phyloP scores from a whole-genome alignment of 208 protist genomes.

The Leishmania turanica region DNA sequence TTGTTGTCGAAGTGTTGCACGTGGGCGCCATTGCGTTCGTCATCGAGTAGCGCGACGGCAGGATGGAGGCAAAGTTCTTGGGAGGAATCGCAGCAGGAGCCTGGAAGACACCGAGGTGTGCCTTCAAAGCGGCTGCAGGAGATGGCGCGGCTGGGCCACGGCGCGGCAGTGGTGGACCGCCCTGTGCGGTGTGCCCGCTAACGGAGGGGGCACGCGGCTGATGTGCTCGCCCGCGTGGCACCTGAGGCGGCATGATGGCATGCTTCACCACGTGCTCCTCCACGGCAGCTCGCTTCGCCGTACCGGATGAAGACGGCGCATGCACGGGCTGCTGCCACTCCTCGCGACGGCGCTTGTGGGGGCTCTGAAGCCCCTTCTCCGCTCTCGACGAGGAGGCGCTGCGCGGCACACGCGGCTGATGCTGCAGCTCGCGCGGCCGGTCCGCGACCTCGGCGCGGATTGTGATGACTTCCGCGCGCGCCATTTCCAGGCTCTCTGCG shows the following conservation, averaged over 20 bases:
- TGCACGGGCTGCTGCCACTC: neutral
- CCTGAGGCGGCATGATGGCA: constrained; percentile 1
- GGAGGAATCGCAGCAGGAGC: constrained; percentile 43
- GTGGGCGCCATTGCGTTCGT: constrained; percentile 38
- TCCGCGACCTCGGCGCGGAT: constrained; percentile 72
- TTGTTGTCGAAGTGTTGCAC: neutral
- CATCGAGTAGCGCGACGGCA: constrained; percentile 52
- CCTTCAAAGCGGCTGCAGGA: constrained; percentile 14
- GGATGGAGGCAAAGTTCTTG: constrained; percentile 39
- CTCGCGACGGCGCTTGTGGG: constrained; percentile 20
- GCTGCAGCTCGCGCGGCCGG: constrained; percentile 52
- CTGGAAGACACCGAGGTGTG: constrained; percentile 25
- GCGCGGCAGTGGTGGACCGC: constrained; percentile 70
- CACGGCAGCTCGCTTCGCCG: constrained; percentile 9
- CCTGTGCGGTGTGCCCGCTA: constrained; percentile 50
- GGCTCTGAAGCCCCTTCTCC: constrained; percentile 1
- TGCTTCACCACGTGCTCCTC: constrained; percentile 19
- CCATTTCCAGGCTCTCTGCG: constrained; percentile 55
- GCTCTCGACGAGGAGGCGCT: constrained; percentile 44
- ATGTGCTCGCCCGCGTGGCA: constrained; percentile 18
- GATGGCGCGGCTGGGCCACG: constrained; percentile 53
- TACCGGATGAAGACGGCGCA: neutral
- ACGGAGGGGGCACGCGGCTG: constrained; percentile 48
- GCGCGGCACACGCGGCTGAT: constrained; percentile 60
- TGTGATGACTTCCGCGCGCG: constrained; percentile 49